A percentile compares a stretch with the other conserved stretches of the same genome.
phyloP scores from a whole-genome alignment of 2,329 filamentous ascomycete genomes.

The Colletotrichum spaethianum region DNA sequence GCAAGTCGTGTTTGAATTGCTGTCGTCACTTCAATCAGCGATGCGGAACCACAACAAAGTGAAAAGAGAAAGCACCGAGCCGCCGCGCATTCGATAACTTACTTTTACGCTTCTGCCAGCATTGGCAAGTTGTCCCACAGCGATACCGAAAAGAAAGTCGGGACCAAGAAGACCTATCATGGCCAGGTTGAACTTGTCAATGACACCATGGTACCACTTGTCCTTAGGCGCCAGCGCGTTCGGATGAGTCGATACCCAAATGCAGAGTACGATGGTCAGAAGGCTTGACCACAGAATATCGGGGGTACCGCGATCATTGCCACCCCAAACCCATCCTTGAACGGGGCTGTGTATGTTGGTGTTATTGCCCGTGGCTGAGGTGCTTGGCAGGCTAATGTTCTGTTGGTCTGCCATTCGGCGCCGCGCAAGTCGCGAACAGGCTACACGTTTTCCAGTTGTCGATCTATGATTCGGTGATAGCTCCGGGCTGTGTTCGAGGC shows the following conservation, averaged over 20 bases:
- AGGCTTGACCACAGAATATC: slow-evolving; percentile 56
- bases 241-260: slow-evolving; percentile 56
- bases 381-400: too few species aligned
- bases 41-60: too few species aligned
- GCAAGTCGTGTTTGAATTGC: slow-evolving; percentile 41
- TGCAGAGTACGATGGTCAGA: slow-evolving; percentile 58
- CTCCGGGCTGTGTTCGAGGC: too few species aligned
- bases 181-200: slow-evolving; percentile 52
- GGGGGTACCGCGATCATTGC: slow-evolving; percentile 54
- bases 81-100: too few species aligned
- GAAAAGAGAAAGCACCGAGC: too few species aligned
- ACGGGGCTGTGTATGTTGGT: not conserved
- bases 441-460: too few species aligned
- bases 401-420: too few species aligned
- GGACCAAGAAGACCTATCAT: slow-evolving; percentile 53
- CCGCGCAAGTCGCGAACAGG: too few species aligned
- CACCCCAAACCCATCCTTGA: slow-evolving; percentile 53
- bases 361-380: too few species aligned
- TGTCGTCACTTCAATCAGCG: too few species aligned
- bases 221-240: slow-evolving; percentile 53
- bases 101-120: slow-evolving; percentile 51
- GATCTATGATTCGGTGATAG: too few species aligned
- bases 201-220: slow-evolving; percentile 47
- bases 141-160: slow-evolving; percentile 54
- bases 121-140: slow-evolving; percentile 52